Base-by-base conservation (phyloP, 2,329 filamentous ascomycete genomes). In the Periconia digitata region DNA sequence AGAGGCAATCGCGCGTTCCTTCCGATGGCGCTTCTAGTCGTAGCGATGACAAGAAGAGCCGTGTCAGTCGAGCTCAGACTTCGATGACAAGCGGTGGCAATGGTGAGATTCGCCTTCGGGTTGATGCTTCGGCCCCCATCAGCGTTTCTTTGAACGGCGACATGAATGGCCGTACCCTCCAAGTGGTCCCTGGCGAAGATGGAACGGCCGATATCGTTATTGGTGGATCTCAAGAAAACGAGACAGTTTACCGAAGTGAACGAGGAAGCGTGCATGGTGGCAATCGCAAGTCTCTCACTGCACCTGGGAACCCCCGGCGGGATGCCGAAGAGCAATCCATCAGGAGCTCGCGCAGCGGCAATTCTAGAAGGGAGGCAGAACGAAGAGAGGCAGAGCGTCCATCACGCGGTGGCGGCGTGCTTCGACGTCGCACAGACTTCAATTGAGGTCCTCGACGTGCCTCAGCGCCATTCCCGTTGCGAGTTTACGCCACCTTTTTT, bases 161-260 rank as follows among this genome's bases (percentile, higher is more conserved):
- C 24, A 71, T 70, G 64, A 67, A 71, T 44, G 68, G 67, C 13
- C 68, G 69, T 42, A 69, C 59, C 8, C 53, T 72, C 21, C 60
- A 60, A n/a, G 49, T 72, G 35, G 53, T 64, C 20, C 67, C 66
- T 32, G 56, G 54, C 34, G 68, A 69, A 39, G 59, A 64, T 38
- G 67, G 69, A 15, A 69, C 68, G 63, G 66, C 65, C 24, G 68
- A 71, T 27, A 53, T 72, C 27, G 64, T 70, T 45, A 71, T 71
- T 37, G 63, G 62, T 42, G 50, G 52, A 41, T 29, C 52, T 8
- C 63, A 63, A 17, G 55, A 55, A n/a, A 55, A 49, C 22, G 63
- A 66, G 32, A 60, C 36, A 40, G 46, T 39, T 5, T 67, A 67
- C 40, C 47, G 47, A 21, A 67, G 63, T 44, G 68, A 70, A 37